Evolutionary conservation across 495 filamentous ascomycete species (phyloP).

Genomic region (Tetracladium setigerum): DNA sequence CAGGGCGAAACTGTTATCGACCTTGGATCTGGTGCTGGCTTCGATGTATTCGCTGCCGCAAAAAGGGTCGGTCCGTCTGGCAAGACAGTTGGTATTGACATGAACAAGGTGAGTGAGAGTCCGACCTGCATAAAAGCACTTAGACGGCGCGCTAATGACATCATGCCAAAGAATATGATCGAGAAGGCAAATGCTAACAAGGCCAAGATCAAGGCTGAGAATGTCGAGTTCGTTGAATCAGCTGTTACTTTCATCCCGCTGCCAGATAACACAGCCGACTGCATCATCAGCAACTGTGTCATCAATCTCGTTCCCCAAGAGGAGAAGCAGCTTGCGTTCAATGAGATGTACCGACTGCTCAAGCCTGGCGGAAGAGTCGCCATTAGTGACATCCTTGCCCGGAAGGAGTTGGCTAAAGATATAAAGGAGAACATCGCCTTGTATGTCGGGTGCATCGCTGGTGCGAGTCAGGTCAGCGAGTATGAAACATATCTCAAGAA

Average conservation of each 20-base stretch:
- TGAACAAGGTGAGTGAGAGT: conserved; percentile 43
- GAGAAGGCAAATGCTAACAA: conserved; percentile 36
- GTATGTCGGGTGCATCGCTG: conserved; percentile 27
- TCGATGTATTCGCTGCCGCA: conserved; percentile 57
- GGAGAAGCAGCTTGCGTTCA: conserved; percentile 51
- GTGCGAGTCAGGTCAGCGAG: conserved; percentile 43
- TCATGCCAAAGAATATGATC: conserved; percentile 49
- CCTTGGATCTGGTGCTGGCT: conserved; percentile 54
- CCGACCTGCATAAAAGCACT: not conserved
- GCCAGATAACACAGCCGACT: conserved; percentile 37
- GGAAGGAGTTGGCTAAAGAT: conserved; percentile 2
- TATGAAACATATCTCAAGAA: conserved; percentile 48
- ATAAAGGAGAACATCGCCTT: conserved; percentile 5
- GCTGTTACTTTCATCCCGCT: conserved; percentile 47
- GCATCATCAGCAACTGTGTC: conserved; percentile 50
- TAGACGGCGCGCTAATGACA: not conserved
- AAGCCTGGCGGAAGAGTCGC: conserved; percentile 55
- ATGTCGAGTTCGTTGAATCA: conserved; percentile 44
- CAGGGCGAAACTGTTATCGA: conserved; percentile 59
- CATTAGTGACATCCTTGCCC: conserved; percentile 52
- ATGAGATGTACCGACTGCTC: conserved; percentile 54
- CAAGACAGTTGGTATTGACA: conserved; percentile 57
- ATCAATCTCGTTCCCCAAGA: conserved; percentile 54
- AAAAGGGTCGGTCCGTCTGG: conserved; percentile 47
- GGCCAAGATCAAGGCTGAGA: conserved; percentile 28